Base-by-base conservation (phyloP, 345 rosid species). In the Heritiera littoralis region DNA sequence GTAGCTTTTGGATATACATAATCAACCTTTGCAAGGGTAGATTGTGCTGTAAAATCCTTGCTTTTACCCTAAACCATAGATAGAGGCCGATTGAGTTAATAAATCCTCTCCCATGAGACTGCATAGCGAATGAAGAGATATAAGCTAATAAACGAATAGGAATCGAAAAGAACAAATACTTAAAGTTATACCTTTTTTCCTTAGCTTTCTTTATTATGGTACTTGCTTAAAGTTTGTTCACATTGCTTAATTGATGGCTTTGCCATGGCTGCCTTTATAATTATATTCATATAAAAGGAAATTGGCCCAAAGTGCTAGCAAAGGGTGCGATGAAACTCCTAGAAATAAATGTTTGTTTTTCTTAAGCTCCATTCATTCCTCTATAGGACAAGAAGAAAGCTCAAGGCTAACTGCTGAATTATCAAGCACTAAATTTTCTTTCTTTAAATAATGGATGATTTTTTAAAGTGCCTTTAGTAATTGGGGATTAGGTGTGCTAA, bases 31-130 rank as follows among this genome's bases (percentile, higher is more conserved):
- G 61, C 74, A 51, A 40, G 5, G 11, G 14, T 54, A 11, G 70
- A 20, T 54, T 55, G 66, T 23, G 9, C 74, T 45, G 79, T 72
- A 71, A 79, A 86, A 75, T 92, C 94, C 77, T 90, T 92, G 83
- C 86, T 80, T 80, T 91, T 90, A 0, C 93, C 95, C 94, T 91
- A 90, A 69, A 87, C 92, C 35, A 92, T 92, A 1, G 81, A 56
- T 91, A 92, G 10, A 91, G 84, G 7, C 93, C 92, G 9, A 75
- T 15, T 2, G 96, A 94, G 11, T 90, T 90, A 72, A 91, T 84
- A 5, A 82, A 73, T 63, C 92, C 96, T 85, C 38, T 41, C 94
- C 96, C 49, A 89, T 72, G 15, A 41, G 38, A 35, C 94, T 91
- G 85, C 67, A 56, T 77, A 30, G 55, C 10, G 63, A 6, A 59